Percentiles rank a stretch among this genome's conserved stretches.
Evolutionary conservation across 768 basidiomycete species (phyloP).

Genomic region (Auricularia sp.): DNA sequence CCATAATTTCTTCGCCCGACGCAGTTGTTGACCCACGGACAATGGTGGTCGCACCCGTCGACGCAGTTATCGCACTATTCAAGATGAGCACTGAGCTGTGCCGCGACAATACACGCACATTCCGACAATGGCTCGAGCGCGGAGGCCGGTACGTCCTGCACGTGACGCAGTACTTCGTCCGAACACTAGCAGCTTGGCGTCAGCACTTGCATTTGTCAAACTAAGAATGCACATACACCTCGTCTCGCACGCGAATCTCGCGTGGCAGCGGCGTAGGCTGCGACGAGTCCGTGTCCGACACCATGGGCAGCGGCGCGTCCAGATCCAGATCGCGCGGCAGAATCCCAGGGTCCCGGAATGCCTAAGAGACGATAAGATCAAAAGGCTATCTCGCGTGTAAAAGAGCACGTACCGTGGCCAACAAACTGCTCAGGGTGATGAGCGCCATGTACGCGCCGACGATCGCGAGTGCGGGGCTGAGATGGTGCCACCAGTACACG

Average conservation of each 20-base stretch:
- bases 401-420: conserved; percentile 51
- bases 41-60: conserved; percentile 89
- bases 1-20: conserved; percentile 93
- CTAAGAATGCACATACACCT: conserved; percentile 45
- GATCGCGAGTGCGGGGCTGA: conserved; percentile 59
- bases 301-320: conserved; percentile 66
- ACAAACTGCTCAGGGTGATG: conserved; percentile 65
- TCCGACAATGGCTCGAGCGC: conserved; percentile 88
- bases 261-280: conserved; percentile 61
- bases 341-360: conserved; percentile 78
- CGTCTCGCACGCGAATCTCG: conserved; percentile 68
- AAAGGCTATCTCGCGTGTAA: conserved; percentile 9
- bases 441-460: conserved; percentile 55
- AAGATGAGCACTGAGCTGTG: conserved; percentile 5
- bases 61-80: conserved; percentile 92
- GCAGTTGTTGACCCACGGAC: conserved; percentile 91
- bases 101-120: conserved; percentile 41
- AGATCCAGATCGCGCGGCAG: conserved; percentile 81
- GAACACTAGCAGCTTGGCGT: conserved; percentile 43
- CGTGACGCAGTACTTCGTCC: conserved; percentile 89
- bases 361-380: conserved; percentile 30
- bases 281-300: conserved; percentile 53
- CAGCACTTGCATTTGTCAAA: background rate
- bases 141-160: conserved; percentile 91
- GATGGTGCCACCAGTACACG: conserved; percentile 80